Percentiles rank a stretch among this genome's conserved stretches.
phyloP scores from a whole-genome alignment of 202 grass and related monocot genomes.

The Eragrostis tef region DNA sequence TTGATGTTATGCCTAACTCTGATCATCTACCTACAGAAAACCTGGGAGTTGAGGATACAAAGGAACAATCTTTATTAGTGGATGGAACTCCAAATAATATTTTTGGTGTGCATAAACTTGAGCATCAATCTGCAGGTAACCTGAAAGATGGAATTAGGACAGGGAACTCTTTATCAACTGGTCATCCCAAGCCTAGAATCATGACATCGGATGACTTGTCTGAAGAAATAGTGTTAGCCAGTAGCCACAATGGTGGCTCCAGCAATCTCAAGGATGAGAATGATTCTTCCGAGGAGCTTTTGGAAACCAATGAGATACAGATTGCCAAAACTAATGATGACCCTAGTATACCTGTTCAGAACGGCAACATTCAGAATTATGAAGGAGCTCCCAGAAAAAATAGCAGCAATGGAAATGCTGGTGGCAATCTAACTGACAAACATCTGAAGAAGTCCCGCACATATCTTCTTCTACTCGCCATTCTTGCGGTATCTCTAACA shows the following conservation, averaged over 20 bases:
- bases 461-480: constrained; percentile 46
- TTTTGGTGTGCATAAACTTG: too few species aligned
- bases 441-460: constrained; percentile 43
- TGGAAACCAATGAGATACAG: neutral
- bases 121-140: neutral
- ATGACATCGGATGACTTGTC: too few species aligned
- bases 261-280: neutral
- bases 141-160: neutral
- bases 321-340: neutral
- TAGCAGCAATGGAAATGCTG: neutral
- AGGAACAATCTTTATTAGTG: neutral
- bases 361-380: neutral
- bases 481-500: constrained; percentile 53
- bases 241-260: neutral
- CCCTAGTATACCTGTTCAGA: neutral
- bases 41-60: neutral
- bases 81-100: neutral
- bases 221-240: neutral
- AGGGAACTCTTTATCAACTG: neutral
- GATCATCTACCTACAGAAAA: constrained; percentile 9
- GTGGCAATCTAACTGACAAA: neutral
- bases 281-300: neutral
- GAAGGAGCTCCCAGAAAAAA: neutral
- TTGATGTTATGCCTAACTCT: too few species aligned
- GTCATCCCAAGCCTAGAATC: neutral